A percentile compares a stretch with the other conserved stretches of the same genome.
Evolutionary conservation across 768 basidiomycete species (phyloP).

Genomic region (Dictyophora rubrovolvata): DNA sequence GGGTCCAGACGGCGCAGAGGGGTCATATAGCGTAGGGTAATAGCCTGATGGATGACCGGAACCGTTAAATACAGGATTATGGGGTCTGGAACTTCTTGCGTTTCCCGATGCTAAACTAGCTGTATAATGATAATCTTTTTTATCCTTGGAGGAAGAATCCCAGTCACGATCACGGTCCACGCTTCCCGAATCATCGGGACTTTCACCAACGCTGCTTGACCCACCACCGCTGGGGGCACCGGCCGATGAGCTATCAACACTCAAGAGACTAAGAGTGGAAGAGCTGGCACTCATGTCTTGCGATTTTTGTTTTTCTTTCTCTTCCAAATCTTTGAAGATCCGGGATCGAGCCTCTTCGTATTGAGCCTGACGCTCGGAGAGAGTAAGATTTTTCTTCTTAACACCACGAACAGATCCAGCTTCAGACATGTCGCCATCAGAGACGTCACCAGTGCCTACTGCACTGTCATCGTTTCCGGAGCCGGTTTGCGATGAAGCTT

Average conservation of each 20-base stretch:
- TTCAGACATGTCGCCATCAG: conserved; percentile 73
- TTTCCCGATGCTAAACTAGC: conserved; percentile 41
- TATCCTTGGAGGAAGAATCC: conserved; percentile 53
- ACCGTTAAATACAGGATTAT: conserved; percentile 61
- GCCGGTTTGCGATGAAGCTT: conserved; percentile 56
- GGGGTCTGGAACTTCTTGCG: conserved; percentile 62
- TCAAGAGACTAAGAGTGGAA: conserved; percentile 61
- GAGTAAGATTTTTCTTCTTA: conserved; percentile 53
- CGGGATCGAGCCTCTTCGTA: conserved; percentile 79
- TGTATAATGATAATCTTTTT: conserved; percentile 36
- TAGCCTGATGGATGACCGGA: conserved; percentile 2
- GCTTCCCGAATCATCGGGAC: conserved; percentile 52
- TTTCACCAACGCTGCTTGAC: conserved; percentile 48
- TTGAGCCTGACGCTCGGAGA: conserved; percentile 82
- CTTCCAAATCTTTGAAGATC: conserved; percentile 79
- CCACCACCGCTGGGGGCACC: conserved; percentile 36
- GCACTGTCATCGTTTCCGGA: conserved; percentile 60
- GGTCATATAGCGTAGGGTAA: conserved; percentile 64
- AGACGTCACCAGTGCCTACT: conserved; percentile 25
- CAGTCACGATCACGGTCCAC: conserved; percentile 66
- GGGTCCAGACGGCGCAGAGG: conserved; percentile 14
- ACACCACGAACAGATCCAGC: conserved; percentile 53
- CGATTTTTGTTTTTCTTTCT: conserved; percentile 44
- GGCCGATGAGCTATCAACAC: conserved; percentile 49
- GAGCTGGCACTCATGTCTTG: conserved; percentile 71